A percentile compares a stretch with the other conserved stretches of the same genome.
Conservation (phyloP, 2,329 filamentous ascomycete species). For the Coniochaeta pulveracea region DNA sequence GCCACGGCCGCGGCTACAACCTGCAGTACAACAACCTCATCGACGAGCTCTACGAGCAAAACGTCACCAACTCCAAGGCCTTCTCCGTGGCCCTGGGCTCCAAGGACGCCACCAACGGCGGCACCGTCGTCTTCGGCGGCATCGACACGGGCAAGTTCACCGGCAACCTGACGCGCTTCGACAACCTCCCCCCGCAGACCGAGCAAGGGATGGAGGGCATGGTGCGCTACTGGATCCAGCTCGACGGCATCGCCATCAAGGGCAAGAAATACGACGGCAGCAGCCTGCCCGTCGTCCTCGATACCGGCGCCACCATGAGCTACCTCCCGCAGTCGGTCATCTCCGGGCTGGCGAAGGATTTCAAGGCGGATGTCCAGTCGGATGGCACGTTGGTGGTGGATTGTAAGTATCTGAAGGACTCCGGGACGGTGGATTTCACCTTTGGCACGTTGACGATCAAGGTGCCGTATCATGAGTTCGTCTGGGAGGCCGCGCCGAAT, state of each 20-base stretch:
- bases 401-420: constrained; percentile 24
- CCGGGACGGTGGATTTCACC: constrained; percentile 34
- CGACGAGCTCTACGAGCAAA: constrained; percentile 28
- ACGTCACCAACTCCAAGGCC: constrained; percentile 12
- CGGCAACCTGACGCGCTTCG: constrained; percentile 26
- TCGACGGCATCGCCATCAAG: constrained; percentile 15
- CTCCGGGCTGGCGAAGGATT: constrained; percentile 26
- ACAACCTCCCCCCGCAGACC: constrained; percentile 22
- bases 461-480: constrained; percentile 35
- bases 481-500: constrained; percentile 27
- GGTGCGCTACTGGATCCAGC: constrained; percentile 22
- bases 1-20: constrained; percentile 17
- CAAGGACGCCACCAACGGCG: constrained; percentile 15
- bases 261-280: constrained; percentile 11
- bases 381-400: constrained; percentile 30
- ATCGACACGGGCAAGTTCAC: constrained; percentile 24
- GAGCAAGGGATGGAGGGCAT: constrained; percentile 7
- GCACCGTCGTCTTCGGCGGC: constrained; percentile 23
- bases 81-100: constrained; percentile 14
- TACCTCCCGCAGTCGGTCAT: constrained; percentile 31
- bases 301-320: constrained; percentile 39
- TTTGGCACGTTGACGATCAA: constrained; percentile 29
- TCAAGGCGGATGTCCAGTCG: constrained; percentile 28
- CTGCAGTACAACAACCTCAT: constrained; percentile 25
- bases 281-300: constrained; percentile 24